Evolutionary conservation across 2,329 filamentous ascomycete species (phyloP).

Genomic region (Epichloe baconii): DNA sequence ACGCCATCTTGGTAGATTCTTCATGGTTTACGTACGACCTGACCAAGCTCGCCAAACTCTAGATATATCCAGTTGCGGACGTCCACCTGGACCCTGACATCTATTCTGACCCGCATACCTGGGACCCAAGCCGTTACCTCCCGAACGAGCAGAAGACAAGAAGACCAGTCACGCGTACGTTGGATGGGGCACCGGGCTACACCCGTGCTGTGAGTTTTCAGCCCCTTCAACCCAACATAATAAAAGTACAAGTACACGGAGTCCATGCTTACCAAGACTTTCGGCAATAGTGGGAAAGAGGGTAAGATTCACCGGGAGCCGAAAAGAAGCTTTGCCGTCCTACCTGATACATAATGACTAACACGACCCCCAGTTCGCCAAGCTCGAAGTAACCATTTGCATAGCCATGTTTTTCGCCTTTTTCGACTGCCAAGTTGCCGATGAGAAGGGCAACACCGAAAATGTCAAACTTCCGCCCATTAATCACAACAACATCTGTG

Average conservation of each 20-base stretch:
- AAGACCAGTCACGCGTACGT: slow-evolving; percentile 16
- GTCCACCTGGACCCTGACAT: slow-evolving; percentile 33
- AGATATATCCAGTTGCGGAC: slow-evolving; percentile 32
- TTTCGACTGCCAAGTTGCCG: slow-evolving; percentile 32
- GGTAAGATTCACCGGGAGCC: background rate
- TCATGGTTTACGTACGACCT: too few relatives aligned
- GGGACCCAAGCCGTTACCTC: slow-evolving; percentile 37
- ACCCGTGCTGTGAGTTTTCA: slow-evolving; percentile 20
- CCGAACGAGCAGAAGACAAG: slow-evolving; percentile 32
- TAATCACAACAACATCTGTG: slow-evolving; percentile 7
- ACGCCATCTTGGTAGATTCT: background rate
- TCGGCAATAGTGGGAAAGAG: slow-evolving; percentile 4
- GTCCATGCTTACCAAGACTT: background rate
- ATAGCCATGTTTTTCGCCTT: slow-evolving; percentile 34
- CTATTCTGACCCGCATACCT: slow-evolving; percentile 33
- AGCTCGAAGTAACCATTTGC: slow-evolving; percentile 37
- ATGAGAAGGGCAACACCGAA: slow-evolving; percentile 22
- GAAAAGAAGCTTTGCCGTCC: background rate
- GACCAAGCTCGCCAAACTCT: background rate
- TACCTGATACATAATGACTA: background rate
- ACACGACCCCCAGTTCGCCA: slow-evolving; percentile 29
- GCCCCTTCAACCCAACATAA: background rate
- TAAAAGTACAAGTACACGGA: background rate
- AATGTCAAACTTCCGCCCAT: slow-evolving; percentile 5
- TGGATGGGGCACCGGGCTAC: slow-evolving; percentile 23